These are phyloP conservation scores for Candida neerlandica DNA, from an alignment of 1,139 yeast species.

Conservation along the genomic window DNA sequence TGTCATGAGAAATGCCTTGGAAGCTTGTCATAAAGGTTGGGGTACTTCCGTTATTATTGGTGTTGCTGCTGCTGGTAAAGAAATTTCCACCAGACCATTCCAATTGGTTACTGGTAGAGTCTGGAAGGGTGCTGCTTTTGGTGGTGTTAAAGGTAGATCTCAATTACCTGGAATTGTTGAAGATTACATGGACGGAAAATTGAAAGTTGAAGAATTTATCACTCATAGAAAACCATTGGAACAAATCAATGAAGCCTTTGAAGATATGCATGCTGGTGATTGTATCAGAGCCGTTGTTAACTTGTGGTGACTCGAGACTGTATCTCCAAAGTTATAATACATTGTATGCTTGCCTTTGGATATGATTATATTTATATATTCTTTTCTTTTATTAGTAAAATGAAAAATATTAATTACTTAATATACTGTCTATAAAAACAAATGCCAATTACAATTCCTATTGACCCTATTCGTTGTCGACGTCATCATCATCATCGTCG, in stretches of 20 bases:
- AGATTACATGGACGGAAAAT: slow-evolving; percentile 77
- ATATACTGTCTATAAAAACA: slow-evolving; percentile 6
- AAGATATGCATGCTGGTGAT: slow-evolving; percentile 91
- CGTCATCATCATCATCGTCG: slow-evolving; percentile 23
- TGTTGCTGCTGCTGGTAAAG: slow-evolving; percentile 98
- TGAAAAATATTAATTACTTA: no score
- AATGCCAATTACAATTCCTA: no score
- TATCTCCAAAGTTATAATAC: slow-evolving; percentile 10
- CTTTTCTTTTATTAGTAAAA: not conserved
- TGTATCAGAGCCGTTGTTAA: slow-evolving; percentile 90
- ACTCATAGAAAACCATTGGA: slow-evolving; percentile 83
- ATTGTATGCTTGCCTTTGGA: not conserved
- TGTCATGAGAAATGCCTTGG: slow-evolving; percentile 95
- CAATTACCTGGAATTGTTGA: slow-evolving; percentile 91
- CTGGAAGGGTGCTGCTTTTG: slow-evolving; percentile 98
- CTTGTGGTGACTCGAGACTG: slow-evolving; percentile 26
- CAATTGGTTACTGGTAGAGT: slow-evolving; percentile 98
- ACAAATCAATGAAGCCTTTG: slow-evolving; percentile 85
- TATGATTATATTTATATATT: slow-evolving; percentile 1
- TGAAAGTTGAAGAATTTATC: slow-evolving; percentile 93
- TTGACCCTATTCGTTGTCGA: slow-evolving; percentile 14
- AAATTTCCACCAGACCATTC: slow-evolving; percentile 96
- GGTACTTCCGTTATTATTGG: slow-evolving; percentile 94
- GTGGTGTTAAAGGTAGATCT: slow-evolving; percentile 97
- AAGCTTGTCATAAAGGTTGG: slow-evolving; percentile 99